These are phyloP conservation scores for Amaranthus palmeri DNA, from an alignment of 148 eudicot genomes.

Conservation along the genomic window DNA sequence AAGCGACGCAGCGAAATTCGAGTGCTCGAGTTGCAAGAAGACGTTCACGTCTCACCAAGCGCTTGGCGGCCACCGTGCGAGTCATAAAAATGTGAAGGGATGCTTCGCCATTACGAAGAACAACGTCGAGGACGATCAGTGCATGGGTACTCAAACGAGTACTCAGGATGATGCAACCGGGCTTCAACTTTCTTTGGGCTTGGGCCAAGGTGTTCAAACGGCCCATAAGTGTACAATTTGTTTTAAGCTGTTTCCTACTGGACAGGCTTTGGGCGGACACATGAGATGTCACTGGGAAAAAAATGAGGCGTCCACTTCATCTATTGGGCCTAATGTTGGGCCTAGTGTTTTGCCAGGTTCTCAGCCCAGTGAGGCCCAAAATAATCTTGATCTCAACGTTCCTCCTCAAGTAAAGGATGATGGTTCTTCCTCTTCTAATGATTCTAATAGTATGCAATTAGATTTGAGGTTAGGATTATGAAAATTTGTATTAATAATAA, in stretches of 20 bases:
- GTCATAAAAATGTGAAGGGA: constrained; percentile 87
- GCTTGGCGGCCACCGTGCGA: constrained; percentile 86
- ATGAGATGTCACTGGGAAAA: constrained; percentile 80
- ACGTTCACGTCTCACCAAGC: constrained; percentile 85
- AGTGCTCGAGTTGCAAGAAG: constrained; percentile 83
- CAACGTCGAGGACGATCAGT: neutral
- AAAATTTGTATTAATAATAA: constrained; percentile 1
- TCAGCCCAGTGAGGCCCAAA: neutral
- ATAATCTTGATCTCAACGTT: constrained; percentile 44
- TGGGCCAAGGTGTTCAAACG: neutral
- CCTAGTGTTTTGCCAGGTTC: neutral
- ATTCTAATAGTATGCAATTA: constrained; percentile 30
- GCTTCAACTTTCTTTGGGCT: constrained; percentile 12
- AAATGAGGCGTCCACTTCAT: constrained; percentile 14
- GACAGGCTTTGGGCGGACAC: constrained; percentile 83
- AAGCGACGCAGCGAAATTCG: constrained; percentile 24
- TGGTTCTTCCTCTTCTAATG: constrained; percentile 6
- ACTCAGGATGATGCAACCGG: neutral
- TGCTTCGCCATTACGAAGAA: constrained; percentile 47
- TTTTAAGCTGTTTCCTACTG: constrained; percentile 60
- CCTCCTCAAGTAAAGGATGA: constrained; percentile 30
- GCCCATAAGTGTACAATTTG: constrained; percentile 62
- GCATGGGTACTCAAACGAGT: neutral
- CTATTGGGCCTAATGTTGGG: constrained; percentile 5
- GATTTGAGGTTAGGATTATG: constrained; percentile 65